Percentiles rank a stretch among this genome's conserved stretches.
Conservation (phyloP, 495 filamentous ascomycete species). For the Penicillium soppii region DNA sequence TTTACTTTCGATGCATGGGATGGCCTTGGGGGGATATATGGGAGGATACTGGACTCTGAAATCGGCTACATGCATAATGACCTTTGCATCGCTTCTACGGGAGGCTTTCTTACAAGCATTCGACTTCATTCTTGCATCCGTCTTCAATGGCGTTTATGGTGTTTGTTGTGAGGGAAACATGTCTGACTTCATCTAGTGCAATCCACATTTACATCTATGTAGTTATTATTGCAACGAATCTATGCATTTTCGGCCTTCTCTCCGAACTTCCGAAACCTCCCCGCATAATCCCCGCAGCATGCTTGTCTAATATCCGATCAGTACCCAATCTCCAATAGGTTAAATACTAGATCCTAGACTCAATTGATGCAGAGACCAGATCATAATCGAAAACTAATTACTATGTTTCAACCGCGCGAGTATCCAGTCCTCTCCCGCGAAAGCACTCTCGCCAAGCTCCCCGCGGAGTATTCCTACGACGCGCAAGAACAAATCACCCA, state of each 20-base stretch:
- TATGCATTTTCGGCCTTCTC: conserved; percentile 23
- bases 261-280: conserved; percentile 11
- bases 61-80: conserved; percentile 16
- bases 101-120: conserved; percentile 18
- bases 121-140: conserved; percentile 25
- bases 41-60: conserved; percentile 15
- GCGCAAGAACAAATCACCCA: conserved; percentile 37
- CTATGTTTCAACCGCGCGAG: conserved; percentile 22
- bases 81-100: conserved; percentile 16
- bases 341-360: neutral
- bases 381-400: neutral
- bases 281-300: conserved; percentile 20
- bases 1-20: conserved; percentile 20
- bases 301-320: conserved; percentile 1
- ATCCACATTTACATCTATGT: no score
- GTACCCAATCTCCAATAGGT: neutral
- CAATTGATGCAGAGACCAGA: neutral
- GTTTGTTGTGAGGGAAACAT: conserved; percentile 6
- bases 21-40: conserved; percentile 12
- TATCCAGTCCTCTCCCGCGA: conserved; percentile 30
- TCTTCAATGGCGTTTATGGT: conserved; percentile 21
- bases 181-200: conserved; percentile 15
- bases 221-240: conserved; percentile 18
- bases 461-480: conserved; percentile 31
- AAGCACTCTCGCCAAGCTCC: conserved; percentile 31